Conservation (phyloP, 257 asterid species). For the Solanum microdontum region DNA sequence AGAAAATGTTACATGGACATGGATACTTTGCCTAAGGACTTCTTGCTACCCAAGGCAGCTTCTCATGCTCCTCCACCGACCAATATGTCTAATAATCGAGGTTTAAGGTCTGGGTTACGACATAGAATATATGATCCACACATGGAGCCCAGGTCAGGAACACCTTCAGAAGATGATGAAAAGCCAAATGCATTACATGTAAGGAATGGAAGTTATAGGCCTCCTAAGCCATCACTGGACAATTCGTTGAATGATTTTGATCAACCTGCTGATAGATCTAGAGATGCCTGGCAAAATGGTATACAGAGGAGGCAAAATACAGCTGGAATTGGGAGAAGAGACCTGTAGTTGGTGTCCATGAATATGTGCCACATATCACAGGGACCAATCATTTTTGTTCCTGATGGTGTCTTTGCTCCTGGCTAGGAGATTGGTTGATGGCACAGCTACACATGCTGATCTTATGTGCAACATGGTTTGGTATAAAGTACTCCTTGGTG, state of each 20-base stretch:
- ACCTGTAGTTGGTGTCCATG: constrained; percentile 21
- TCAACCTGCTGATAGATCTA: constrained; percentile 55
- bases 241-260: constrained; percentile 52
- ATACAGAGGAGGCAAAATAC: constrained; percentile 39
- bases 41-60: constrained; percentile 39
- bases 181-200: constrained; percentile 35
- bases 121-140: constrained; percentile 68
- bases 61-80: constrained; percentile 31
- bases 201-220: constrained; percentile 62
- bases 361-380: background rate
- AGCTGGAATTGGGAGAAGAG: constrained; percentile 46
- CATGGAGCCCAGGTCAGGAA: constrained; percentile 73
- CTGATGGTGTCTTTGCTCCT: background rate
- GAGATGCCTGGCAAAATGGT: constrained; percentile 66
- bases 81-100: constrained; percentile 44
- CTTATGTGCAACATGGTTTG: background rate
- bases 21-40: constrained; percentile 89
- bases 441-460: background rate
- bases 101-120: constrained; percentile 61
- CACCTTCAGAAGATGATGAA: constrained; percentile 94
- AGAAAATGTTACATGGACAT: constrained; percentile 82
- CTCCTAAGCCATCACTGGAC: constrained; percentile 43
- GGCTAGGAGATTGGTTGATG: background rate
- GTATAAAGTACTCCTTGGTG: background rate
- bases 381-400: background rate